Evolutionary conservation across 2,329 filamentous ascomycete species (phyloP).

Genomic region (Scedosporium boydii): DNA sequence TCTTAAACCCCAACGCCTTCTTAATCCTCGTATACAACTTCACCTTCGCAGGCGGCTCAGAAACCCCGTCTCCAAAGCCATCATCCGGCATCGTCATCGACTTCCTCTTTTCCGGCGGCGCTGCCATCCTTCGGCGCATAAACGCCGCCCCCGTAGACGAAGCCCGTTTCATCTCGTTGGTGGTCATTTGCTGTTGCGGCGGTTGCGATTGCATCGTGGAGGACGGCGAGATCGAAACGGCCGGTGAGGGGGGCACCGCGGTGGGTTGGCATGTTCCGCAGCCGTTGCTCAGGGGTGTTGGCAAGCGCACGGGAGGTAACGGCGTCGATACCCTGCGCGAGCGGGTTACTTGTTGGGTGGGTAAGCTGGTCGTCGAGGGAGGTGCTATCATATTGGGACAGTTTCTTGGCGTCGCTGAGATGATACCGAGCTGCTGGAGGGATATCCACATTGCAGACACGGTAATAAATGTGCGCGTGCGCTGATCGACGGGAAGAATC

Average conservation of each 20-base stretch:
- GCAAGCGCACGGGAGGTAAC: background rate
- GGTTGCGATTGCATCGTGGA: background rate
- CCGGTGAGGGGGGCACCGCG: slow-evolving; percentile 3
- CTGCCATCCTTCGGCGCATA: slow-evolving; percentile 12
- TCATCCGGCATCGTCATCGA: background rate
- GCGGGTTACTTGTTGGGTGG: background rate
- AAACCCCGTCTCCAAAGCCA: background rate
- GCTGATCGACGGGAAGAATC: slow-evolving; percentile 13
- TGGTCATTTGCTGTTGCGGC: background rate
- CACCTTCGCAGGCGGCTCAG: slow-evolving; percentile 6
- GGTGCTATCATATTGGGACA: background rate
- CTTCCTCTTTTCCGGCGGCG: slow-evolving; percentile 1
- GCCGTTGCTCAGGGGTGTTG: background rate
- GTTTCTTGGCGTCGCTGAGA: background rate
- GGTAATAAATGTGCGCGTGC: slow-evolving; percentile 14
- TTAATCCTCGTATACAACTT: slow-evolving; percentile 10
- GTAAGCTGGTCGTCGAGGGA: background rate
- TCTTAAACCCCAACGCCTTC: slow-evolving; percentile 8
- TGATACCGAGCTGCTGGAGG: slow-evolving; percentile 13
- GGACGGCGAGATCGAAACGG: slow-evolving; percentile 5
- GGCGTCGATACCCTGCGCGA: slow-evolving; percentile 1
- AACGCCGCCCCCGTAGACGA: slow-evolving; percentile 16
- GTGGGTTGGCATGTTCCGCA: background rate
- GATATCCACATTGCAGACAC: slow-evolving; percentile 17
- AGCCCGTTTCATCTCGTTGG: slow-evolving; percentile 10